Base-by-base conservation (phyloP, 805 yeast species). In the Nakazawaea ambrosiae region DNA sequence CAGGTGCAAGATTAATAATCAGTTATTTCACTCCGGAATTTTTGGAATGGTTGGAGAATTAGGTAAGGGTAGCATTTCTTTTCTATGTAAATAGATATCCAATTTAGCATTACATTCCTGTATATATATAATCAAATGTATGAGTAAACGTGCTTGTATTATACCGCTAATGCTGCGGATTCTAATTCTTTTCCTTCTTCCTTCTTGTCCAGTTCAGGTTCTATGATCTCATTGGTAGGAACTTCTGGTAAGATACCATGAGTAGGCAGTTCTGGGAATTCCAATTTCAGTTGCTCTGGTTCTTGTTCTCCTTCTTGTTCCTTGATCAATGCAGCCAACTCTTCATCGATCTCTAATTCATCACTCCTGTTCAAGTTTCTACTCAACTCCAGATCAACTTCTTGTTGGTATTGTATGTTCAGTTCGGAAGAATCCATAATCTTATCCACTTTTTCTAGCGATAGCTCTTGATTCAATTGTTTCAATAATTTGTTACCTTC, bases 1-100 rank as follows among this genome's bases (percentile, higher is more conserved):
- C 98, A 1, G 98, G 98, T 42, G 97, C 97, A 12, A 77, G 88
- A 53, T 63, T 92, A 49, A 77, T 92, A 42, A 88, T 92, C 49
- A 77, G 95, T 34, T 92, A 92, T 62, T 86, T 92, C 55, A 83
- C 97, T 3, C 98, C 98, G 8, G 95, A 90, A 51, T 88, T 92
- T 51, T 70, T 92, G 54, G 96, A 86, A 28, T 92, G 98, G 98
- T 68, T 90, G 49, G 72, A 67, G 30, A 23, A 19, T 16, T 17
- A 20, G 19, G 29, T n/a, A 6, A 27, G 16, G n/a, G n/a, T n/a
- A n/a, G n/a, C 11, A 23, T 8, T 23, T 23, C 11, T 23, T 23
- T 23, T 23, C 12, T 23, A 9, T 8, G 26, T 23, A 23, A 12
- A 12, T 12, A 23, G 26, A 12, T 23, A 8, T 23, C 12, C 26